Evolutionary conservation across 108 stramenopile genomes (phyloP), one percentile per base, ranked within the genome.

Genomic region (Nannochloropsis salina): DNA sequence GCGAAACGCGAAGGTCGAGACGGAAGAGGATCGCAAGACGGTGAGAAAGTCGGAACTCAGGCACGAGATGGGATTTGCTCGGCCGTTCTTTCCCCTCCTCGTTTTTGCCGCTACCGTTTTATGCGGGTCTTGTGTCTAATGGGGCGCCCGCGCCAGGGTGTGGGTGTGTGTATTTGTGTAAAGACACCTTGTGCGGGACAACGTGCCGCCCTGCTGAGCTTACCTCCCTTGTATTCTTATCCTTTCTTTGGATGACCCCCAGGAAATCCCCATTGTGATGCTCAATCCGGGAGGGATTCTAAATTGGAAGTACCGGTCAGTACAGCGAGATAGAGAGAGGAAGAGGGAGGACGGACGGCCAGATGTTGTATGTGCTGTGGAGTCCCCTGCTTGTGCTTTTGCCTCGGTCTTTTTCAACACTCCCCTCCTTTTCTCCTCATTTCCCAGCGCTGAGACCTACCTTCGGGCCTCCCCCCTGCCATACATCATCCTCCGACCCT

Each of bases 261-360:
- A 80, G 45, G 88, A 88, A 44, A 88, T 88, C 42, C 88, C 88
- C 12, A 88, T 88, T 51, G 88, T 88, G 18, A 81, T 81, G 42
- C 88, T 88, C 81, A 88, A 88, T 81, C 88, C 88, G 9, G 80
- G 81, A 18, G 88, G 88, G 20, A 88, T 88, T 51, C 88, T 88
- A 6, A 88, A 88, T 61, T 88, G 88, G 88, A 88, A 85, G 82
- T 88, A 85, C 84, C 61, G 61, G 61, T 74, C 15, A 74, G 61
- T n/a, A n/a, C 3, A 74, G 61, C 20, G 61, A 74, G 61, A n/a
- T 15, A 74, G 61, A n/a, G 61, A 74, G 61, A n/a, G 61, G n/a
- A 6, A 6, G 61, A 74, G 61, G 61, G 61, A 74, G 15, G 47
- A 15, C 10, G 47, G 0, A 15, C 10, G 15, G 47, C 12, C 10